phyloP scores from a whole-genome alignment of 1,284 basidiomycete genomes.

The Puccinia brachypodii region DNA sequence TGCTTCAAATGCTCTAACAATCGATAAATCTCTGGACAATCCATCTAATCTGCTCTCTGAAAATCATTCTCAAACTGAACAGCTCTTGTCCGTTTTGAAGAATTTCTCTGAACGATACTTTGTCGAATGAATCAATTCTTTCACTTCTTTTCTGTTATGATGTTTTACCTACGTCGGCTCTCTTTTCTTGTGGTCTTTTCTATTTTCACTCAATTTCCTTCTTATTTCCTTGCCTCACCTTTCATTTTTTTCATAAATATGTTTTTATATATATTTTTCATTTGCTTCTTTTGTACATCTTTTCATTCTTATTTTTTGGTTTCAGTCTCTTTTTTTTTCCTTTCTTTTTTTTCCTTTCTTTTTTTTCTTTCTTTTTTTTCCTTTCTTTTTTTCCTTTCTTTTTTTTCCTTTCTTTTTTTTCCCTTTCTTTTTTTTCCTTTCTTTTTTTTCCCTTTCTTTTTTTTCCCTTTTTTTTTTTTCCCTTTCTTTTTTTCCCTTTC shows the following conservation, averaged over 20 bases:
- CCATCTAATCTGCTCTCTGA: neutral
- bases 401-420: neutral
- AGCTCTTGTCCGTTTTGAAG: conserved; percentile 12
- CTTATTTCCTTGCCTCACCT: neutral
- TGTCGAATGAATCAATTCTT: neutral
- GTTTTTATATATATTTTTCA: neutral
- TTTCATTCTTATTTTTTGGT: neutral
- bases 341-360: neutral
- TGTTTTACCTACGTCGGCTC: neutral
- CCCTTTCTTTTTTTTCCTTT: neutral
- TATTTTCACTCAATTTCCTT: neutral
- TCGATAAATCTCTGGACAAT: neutral
- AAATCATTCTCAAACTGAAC: neutral
- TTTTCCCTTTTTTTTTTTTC: neutral
- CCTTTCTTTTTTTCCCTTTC: neutral
- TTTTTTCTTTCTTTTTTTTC: neutral
- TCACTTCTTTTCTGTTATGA: neutral
- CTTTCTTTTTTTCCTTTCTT: neutral
- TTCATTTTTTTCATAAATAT: neutral
- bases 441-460: neutral
- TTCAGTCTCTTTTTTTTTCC: neutral
- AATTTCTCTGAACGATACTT: conserved; percentile 3
- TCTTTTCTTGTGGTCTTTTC: neutral
- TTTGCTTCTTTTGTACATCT: neutral
- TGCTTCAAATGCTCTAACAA: neutral